Evolutionary conservation across 2,329 filamentous ascomycete genomes (phyloP).

Genomic region (Fusarium concolor): DNA sequence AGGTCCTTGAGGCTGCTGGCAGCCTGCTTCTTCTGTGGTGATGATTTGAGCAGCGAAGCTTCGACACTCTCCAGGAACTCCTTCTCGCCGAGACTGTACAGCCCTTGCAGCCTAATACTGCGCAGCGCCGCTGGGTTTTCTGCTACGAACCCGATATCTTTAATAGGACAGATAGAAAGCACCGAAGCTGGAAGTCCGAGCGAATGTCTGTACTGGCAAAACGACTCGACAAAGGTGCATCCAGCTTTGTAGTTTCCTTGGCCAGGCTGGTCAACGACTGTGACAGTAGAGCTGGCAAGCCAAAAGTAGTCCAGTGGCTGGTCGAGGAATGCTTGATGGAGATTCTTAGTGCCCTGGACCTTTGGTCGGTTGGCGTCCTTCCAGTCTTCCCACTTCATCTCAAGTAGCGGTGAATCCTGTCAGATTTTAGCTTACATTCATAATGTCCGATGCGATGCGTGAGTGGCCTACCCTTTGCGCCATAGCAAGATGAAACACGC

Average conservation of each 20-base stretch:
- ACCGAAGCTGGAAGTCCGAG: conserved; percentile 19
- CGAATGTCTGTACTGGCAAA: conserved; percentile 15
- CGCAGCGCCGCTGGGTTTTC: conserved; percentile 1
- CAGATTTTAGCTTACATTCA: too few species aligned
- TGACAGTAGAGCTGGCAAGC: conserved; percentile 14
- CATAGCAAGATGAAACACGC: conserved; percentile 48
- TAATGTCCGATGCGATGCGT: not conserved
- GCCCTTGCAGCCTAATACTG: not conserved
- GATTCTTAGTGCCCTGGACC: conserved; percentile 47
- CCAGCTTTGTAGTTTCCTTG: conserved; percentile 26
- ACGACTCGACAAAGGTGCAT: conserved; percentile 23
- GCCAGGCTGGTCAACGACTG: conserved; percentile 4
- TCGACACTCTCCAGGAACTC: conserved; percentile 20
- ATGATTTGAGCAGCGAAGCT: not conserved
- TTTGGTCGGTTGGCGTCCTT: conserved; percentile 48
- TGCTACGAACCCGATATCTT: conserved; percentile 24
- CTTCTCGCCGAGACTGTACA: not conserved
- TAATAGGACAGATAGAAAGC: conserved; percentile 13
- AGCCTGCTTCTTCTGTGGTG: not conserved
- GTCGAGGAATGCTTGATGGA: conserved; percentile 38
- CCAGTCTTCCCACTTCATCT: conserved; percentile 46
- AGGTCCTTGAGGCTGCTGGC: not conserved
- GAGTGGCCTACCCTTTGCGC: conserved; percentile 31
- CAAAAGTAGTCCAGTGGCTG: conserved; percentile 53
- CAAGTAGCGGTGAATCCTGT: conserved; percentile 49